Evolutionary conservation across 2,329 filamentous ascomycete species (phyloP).

Genomic region (Bipolaris victoriae): DNA sequence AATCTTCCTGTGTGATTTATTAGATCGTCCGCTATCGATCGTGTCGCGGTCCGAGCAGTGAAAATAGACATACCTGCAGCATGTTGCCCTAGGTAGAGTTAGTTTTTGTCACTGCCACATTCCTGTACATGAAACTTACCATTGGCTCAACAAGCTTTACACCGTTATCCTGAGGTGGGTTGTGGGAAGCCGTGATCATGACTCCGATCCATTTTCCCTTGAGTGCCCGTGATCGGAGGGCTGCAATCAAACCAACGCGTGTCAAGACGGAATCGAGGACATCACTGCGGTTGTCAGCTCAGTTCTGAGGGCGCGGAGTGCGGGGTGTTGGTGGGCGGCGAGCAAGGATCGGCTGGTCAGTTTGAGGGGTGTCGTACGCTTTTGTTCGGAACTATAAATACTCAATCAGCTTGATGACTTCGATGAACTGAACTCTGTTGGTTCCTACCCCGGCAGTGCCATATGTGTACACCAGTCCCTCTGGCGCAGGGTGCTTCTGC

Average conservation of each 20-base stretch:
- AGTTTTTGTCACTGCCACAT: conserved; percentile 13
- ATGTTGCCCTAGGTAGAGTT: conserved; percentile 75
- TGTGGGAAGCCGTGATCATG: conserved; percentile 72
- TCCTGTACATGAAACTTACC: conserved; percentile 53
- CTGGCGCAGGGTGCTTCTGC: conserved; percentile 47
- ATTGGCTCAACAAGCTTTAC: conserved; percentile 91
- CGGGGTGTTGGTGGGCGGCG: neutral
- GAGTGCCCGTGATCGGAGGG: conserved; percentile 86
- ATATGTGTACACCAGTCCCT: conserved; percentile 48
- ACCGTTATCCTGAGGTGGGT: conserved; percentile 68
- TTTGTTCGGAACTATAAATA: conserved; percentile 68
- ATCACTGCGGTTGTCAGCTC: conserved; percentile 59
- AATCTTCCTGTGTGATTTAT: conserved; percentile 64
- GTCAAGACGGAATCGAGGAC: conserved; percentile 92
- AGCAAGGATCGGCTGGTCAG: neutral
- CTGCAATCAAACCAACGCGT: conserved; percentile 86
- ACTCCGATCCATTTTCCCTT: conserved; percentile 91
- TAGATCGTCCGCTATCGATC: conserved; percentile 6
- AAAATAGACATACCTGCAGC: conserved; percentile 62
- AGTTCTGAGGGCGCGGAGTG: conserved; percentile 15
- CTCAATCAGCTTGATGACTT: conserved; percentile 15
- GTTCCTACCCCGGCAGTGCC: conserved; percentile 57
- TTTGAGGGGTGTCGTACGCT: conserved; percentile 59
- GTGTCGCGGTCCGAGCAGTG: neutral
- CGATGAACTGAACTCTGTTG: neutral